Evolutionary conservation across 768 basidiomycete species (phyloP).

Genomic region (Phaffia tasmanica): DNA sequence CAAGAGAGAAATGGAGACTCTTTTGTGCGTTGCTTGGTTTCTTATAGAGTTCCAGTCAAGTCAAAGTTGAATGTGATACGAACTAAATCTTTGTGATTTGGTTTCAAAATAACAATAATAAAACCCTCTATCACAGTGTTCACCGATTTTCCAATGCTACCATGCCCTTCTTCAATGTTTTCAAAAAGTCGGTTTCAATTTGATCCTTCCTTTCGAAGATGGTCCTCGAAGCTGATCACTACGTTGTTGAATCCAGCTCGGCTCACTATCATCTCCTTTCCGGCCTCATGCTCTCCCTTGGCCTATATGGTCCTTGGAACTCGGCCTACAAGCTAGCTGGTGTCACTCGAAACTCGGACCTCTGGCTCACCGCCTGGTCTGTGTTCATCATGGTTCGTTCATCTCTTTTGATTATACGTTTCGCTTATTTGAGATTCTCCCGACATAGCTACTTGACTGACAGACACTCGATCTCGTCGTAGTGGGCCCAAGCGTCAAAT

Average conservation of each 20-base stretch:
- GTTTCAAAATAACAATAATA: not conserved
- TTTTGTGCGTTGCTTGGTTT: slow-evolving; percentile 52
- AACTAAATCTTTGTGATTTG: not conserved
- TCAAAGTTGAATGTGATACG: not conserved
- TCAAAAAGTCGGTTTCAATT: slow-evolving; percentile 62
- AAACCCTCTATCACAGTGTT: slow-evolving; percentile 44
- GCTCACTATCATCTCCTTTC: slow-evolving; percentile 76
- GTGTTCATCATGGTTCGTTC: slow-evolving; percentile 66
- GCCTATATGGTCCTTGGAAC: slow-evolving; percentile 72
- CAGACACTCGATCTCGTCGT: not conserved
- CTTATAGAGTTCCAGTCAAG: not conserved
- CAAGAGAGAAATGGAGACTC: slow-evolving; percentile 84
- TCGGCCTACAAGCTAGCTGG: slow-evolving; percentile 54
- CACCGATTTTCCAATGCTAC: slow-evolving; percentile 93
- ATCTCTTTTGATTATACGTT: not conserved
- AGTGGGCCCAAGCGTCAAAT: slow-evolving; percentile 83
- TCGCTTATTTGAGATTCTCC: not conserved
- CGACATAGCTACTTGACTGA: not conserved
- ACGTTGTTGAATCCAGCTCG: slow-evolving; percentile 47
- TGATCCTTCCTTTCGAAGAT: not conserved
- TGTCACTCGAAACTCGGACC: slow-evolving; percentile 51
- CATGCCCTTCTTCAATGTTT: slow-evolving; percentile 74
- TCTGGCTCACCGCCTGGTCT: slow-evolving; percentile 56
- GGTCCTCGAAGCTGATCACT: not conserved
- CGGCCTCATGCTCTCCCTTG: slow-evolving; percentile 63